Evolutionary conservation across 2,329 filamentous ascomycete species (phyloP), one percentile per base, ranked within the genome.

Genomic region (Stagonosporopsis cucurbitacearum): DNA sequence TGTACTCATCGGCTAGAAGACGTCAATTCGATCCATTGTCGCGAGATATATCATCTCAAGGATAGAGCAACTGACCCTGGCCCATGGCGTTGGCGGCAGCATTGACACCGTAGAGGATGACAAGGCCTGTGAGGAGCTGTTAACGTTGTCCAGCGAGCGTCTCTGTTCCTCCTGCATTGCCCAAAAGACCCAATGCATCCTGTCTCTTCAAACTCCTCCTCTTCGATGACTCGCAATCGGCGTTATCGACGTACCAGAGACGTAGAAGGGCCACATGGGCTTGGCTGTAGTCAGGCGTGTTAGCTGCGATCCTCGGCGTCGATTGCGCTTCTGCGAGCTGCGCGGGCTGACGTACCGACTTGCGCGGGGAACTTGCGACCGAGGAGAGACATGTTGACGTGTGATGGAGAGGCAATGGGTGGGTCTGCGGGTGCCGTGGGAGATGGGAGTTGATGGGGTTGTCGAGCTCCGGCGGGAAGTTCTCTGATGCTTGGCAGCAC

Each of bases 91-190:
- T 90, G 76, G 92, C 89, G 69, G 88, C 85, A 62, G 90, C 86
- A 85, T 96, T 96, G 83, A 96, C 83, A 75, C 93, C 95, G 82
- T 96, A 97, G 76, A 90, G 85, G 77, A 99, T 88, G 78, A 97
- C 82, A 62, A 90, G 76, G 75, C 92, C 93, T 96, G 67, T 65
- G 36, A 15, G 45, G 17, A 52, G 30, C 35, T 45, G 64, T 73
- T 58, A 71, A 61, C 60, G 40, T 46, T 32, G 53, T 47, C 56
- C 39, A 33, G 32, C 20, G 39, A 32, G 17, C 12, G 35, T 25
- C 37, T 40, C 44, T 30, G 23, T 3, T n/a, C 22, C n/a, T 46
- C 17, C 41, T 19, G 23, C 39, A 7, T 19, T 39, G 19, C 33
- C 41, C 33, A 39, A 26, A 33, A 30, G 40, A 28, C 12, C 8